Percentiles rank a stretch among this genome's conserved stretches.
Conservation (phyloP, 257 asterid species). For the Capsicum baccatum region DNA sequence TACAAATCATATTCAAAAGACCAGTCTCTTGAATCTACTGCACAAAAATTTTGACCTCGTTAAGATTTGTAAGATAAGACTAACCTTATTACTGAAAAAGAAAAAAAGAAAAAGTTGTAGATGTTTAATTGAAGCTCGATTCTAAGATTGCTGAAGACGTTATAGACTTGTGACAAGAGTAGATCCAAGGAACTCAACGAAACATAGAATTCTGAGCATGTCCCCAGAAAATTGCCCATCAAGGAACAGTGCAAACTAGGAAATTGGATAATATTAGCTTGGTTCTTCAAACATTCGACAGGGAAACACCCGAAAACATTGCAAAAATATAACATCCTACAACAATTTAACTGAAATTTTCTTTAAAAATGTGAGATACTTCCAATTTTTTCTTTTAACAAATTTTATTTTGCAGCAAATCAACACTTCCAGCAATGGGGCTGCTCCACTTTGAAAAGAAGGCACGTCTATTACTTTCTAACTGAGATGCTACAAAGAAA, state of each 20-base stretch:
- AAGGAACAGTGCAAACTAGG: not conserved
- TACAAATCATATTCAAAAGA: too few relatives aligned
- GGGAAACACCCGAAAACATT: not conserved
- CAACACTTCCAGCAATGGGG: not conserved
- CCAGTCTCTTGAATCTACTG: too few relatives aligned
- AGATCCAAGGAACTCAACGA: not conserved
- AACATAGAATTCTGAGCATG: not conserved
- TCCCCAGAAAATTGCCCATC: not conserved
- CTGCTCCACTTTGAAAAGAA: conserved; percentile 20
- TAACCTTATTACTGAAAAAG: too few relatives aligned
- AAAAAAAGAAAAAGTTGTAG: too few relatives aligned
- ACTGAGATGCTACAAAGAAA: conserved; percentile 27
- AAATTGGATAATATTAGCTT: not conserved
- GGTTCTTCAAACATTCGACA: not conserved
- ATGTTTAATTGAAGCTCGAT: not conserved
- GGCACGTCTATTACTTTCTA: conserved; percentile 8
- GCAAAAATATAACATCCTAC: not conserved
- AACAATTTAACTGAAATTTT: not conserved
- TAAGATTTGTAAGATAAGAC: too few relatives aligned
- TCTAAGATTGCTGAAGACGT: not conserved
- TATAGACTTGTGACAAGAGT: not conserved
- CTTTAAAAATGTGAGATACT: not conserved
- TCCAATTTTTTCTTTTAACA: not conserved
- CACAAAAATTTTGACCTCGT: too few relatives aligned
- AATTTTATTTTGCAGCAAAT: conserved; percentile 20